Evolutionary conservation across 179 eudicot genomes (phyloP).

Genomic region (Beta corolliflora): DNA sequence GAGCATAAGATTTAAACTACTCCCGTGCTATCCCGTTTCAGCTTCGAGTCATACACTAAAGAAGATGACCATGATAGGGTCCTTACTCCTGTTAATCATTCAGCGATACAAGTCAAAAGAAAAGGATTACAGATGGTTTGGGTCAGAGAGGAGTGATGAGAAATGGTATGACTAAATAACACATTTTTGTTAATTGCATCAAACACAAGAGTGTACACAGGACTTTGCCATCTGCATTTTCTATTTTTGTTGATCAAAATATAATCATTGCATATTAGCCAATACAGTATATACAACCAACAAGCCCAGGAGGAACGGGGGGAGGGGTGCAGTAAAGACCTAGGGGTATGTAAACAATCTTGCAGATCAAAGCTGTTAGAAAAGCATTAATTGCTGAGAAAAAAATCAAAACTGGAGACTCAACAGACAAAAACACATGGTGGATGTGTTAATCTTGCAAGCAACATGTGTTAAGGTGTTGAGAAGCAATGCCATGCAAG

Average conservation of each 20-base stretch:
- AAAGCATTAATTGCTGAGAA: no score
- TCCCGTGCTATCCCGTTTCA: not conserved
- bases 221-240: not conserved
- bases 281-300: not conserved
- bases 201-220: not conserved
- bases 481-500: not conserved
- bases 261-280: not conserved
- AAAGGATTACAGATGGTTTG: not conserved
- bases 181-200: not conserved
- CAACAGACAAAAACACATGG: not conserved
- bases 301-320: not conserved
- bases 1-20: not conserved
- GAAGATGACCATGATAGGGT: not conserved
- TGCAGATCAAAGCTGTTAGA: not conserved
- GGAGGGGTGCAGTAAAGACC: not conserved
- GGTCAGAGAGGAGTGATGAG: no score
- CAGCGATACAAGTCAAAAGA: not conserved
- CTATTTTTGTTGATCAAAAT: not conserved
- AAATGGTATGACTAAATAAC: no score
- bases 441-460: not conserved
- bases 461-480: not conserved
- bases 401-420: not conserved
- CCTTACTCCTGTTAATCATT: not conserved
- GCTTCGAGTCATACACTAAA: not conserved
- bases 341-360: not conserved